Percentiles rank a stretch among this genome's conserved stretches.
phyloP scores from a whole-genome alignment of 148 eudicot genomes.

The Salicornia ramosissima region DNA sequence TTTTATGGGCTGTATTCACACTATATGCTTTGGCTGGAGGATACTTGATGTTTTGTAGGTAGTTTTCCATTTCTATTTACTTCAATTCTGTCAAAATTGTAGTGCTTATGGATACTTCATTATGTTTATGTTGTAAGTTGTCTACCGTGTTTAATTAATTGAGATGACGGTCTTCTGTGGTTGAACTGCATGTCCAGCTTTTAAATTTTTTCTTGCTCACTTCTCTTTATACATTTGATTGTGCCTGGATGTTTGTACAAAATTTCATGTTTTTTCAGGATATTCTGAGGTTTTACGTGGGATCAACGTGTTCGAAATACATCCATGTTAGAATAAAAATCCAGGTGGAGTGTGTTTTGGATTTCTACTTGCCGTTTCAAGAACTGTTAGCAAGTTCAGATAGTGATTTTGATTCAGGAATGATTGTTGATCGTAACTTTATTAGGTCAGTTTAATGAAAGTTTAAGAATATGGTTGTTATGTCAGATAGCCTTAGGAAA shows the following conservation, averaged over 20 bases:
- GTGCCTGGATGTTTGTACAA: conserved; percentile 14
- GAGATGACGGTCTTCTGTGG: neutral
- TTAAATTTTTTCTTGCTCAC: neutral
- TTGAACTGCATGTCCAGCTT: neutral
- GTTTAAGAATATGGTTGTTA: neutral
- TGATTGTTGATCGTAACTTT: neutral
- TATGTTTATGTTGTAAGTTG: neutral
- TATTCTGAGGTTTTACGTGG: conserved; percentile 37
- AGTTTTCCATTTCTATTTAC: no score
- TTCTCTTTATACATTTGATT: conserved; percentile 17
- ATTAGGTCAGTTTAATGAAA: neutral
- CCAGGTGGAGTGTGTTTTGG: conserved; percentile 35
- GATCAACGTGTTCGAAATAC: conserved; percentile 35
- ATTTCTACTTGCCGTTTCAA: neutral
- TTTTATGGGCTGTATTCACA: neutral
- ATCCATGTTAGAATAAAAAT: conserved; percentile 23
- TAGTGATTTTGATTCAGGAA: neutral
- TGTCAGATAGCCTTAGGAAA: neutral
- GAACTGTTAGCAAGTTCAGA: neutral
- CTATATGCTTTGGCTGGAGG: neutral
- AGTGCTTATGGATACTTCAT: no score
- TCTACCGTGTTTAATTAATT: neutral
- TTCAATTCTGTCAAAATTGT: no score
- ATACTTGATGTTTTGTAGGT: neutral
- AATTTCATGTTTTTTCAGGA: conserved; percentile 38